Evolutionary conservation across 2,329 filamentous ascomycete species (phyloP), one percentile per base, ranked within the genome.

Genomic region (Penicillium sp.): DNA sequence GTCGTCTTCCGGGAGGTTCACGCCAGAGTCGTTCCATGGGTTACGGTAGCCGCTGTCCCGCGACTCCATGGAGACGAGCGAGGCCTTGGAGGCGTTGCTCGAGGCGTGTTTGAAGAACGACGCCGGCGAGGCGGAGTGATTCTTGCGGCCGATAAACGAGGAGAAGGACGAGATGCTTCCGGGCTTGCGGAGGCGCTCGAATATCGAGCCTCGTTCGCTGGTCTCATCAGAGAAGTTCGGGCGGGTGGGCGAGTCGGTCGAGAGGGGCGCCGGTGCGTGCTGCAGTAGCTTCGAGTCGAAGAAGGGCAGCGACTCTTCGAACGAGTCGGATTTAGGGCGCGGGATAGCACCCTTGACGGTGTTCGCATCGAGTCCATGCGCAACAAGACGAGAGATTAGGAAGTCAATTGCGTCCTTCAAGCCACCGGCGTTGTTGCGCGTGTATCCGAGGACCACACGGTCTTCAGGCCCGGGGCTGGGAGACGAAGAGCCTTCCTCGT

Each of bases 241-340:
- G 61, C 90, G 89, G 46, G 89, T 91, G 1, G 90, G 91, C 21
- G 90, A 95, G 66, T 97, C 91, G 4, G 87, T 89, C 13, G 82
- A 80, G 17, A 89, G 78, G 1, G 87, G 81, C 4, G 86, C 80
- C 32, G 91, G 89, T 4, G 91, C 90, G 62, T 94, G 89, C 69
- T 97, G 93, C 47, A 98, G 80, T 40, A 98, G 79, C 73, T 96
- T 97, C 2, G 91, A 96, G 66, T 96, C 88, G 64, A 98, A 98
- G 74, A 90, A 97, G 50, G 90, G 91, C 45, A 97, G 78, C 7
- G 91, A 95, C 61, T 98, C 91, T 67, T 98, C 93, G 57, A 98
- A 98, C 0, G 93, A 96, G 69, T 98, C 93, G 1, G 93, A 97
- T 74, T 97, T 96, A 55, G 93, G 93, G n/a, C 93, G 86, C 19